Conservation (phyloP, 495 filamentous ascomycete genomes). For the Rhypophila decipiens region DNA sequence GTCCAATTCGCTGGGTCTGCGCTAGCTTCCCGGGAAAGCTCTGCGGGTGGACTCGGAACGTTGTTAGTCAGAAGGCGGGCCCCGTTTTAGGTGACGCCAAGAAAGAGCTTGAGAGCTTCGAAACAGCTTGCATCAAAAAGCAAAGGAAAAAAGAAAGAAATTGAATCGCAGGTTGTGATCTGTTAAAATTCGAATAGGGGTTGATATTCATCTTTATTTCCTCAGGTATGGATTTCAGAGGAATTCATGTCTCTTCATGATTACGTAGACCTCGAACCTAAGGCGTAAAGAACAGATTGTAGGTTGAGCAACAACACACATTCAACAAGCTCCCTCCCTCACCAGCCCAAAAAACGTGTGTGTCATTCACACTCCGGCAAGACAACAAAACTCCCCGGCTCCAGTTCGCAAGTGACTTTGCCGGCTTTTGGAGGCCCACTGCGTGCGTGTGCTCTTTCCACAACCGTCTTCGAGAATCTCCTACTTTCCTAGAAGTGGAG, state of each 20-base stretch:
- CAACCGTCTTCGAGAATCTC: conserved; percentile 3
- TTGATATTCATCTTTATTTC: no score
- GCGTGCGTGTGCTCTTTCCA: neutral
- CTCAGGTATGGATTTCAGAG: no score
- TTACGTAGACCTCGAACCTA: neutral
- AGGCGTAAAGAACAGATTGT: conserved; percentile 13
- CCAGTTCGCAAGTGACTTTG: no score
- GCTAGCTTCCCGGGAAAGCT: conserved; percentile 5
- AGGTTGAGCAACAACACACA: neutral
- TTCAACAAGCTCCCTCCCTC: no score
- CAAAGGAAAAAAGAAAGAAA: no score
- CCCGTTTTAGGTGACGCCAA: neutral
- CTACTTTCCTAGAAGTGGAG: conserved; percentile 1
- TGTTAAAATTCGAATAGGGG: no score
- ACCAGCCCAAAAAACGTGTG: no score
- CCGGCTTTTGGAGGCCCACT: no score
- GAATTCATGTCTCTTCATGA: neutral
- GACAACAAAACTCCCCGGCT: no score
- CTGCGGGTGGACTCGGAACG: conserved; percentile 19
- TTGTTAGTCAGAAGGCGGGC: conserved; percentile 10
- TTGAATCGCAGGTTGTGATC: no score
- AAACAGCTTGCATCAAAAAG: no score
- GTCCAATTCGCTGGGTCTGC: neutral
- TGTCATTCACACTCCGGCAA: conserved; percentile 7
- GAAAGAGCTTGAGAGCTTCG: neutral